Base-by-base conservation (phyloP, 2,329 filamentous ascomycete species). In the Tolypocladium inflatum region DNA sequence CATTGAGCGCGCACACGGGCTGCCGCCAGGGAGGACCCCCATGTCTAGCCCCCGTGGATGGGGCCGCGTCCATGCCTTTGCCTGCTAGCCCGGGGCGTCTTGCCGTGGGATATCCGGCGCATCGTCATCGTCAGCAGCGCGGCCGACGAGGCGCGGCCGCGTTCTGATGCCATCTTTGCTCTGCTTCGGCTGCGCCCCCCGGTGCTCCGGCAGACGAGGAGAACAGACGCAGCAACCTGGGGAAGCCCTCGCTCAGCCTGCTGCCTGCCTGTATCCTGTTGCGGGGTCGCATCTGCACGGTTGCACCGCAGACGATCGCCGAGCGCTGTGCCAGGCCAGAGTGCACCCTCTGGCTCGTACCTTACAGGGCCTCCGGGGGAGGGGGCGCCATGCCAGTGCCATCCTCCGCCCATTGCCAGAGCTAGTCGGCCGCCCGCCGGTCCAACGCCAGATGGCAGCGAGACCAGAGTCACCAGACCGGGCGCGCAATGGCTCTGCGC, bases 271-370 rank as follows among this genome's bases (percentile, higher is more conserved):
- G 57, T 60, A 62, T n/a, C 21, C 55, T 35, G 59, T 59, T 63
- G 58, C 57, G 60, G 62, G 57, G 62, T 57, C 43, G 55, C 59
- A 57, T 54, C 54, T 42, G 58, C 59, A 55, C 53, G 35, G 61
- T 63, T 54, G 57, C 62, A 64, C 59, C 50, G 45, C 57, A 64
- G 60, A 43, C 50, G 55, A 61, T 58, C 23, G 26, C 21, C 15
- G 37, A 3, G 37, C 37, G 45, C 26, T 55, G 38, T 33, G 51
- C n/a, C 35, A 51, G 56, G 41, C 50, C 33, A 8, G 41, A 26
- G 9, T 9, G 39, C 33, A 48, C 42, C 51, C 35, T 51, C 54
- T 33, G 45, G 50, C 19, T n/a, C 26, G 58, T 56, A 56, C 55
- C 48, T 57, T 41, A 57, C 58, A 59, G 54, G 50, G 54, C n/a